Percentiles rank a stretch among this genome's conserved stretches.
Conservation (phyloP, 768 basidiomycete species). For the Megacollybia marginata region DNA sequence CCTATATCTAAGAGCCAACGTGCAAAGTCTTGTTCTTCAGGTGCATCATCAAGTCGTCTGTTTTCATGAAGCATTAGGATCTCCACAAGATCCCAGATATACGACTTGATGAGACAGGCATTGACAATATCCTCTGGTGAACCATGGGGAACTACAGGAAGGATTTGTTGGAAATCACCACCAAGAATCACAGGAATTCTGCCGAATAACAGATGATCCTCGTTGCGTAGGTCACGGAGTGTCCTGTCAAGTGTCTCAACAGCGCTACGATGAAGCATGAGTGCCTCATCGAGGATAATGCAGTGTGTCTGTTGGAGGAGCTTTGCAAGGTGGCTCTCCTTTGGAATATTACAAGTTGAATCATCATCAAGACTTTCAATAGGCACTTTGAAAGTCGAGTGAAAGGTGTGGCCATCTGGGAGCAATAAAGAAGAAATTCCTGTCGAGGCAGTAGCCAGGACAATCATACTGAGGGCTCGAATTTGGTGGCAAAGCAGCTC, state of each 20-base stretch:
- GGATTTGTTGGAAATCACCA: constrained; percentile 41
- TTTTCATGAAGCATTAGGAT: constrained; percentile 21
- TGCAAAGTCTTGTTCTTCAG: constrained; percentile 24
- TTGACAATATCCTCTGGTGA: constrained; percentile 27
- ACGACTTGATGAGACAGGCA: constrained; percentile 25
- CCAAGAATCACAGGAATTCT: constrained; percentile 40
- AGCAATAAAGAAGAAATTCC: constrained; percentile 40
- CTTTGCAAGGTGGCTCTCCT: constrained; percentile 19
- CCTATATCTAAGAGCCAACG: too few species aligned
- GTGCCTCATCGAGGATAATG: constrained; percentile 10
- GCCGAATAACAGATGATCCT: constrained; percentile 26
- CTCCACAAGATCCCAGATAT: constrained; percentile 27
- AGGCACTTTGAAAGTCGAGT: constrained; percentile 43
- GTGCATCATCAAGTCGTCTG: constrained; percentile 20
- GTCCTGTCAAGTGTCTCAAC: constrained; percentile 35
- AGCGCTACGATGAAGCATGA: constrained; percentile 26
- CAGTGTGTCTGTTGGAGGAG: constrained; percentile 22
- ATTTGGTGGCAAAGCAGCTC: constrained; percentile 25
- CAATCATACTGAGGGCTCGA: too few species aligned
- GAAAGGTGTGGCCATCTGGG: constrained; percentile 34
- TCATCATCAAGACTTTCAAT: constrained; percentile 22
- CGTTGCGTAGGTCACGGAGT: constrained; percentile 22
- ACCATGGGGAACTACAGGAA: constrained; percentile 35
- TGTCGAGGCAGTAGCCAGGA: constrained; percentile 43
- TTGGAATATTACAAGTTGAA: constrained; percentile 26